Evolutionary conservation across 1,284 basidiomycete species (phyloP).

Genomic region (Puccinia novopanici): DNA sequence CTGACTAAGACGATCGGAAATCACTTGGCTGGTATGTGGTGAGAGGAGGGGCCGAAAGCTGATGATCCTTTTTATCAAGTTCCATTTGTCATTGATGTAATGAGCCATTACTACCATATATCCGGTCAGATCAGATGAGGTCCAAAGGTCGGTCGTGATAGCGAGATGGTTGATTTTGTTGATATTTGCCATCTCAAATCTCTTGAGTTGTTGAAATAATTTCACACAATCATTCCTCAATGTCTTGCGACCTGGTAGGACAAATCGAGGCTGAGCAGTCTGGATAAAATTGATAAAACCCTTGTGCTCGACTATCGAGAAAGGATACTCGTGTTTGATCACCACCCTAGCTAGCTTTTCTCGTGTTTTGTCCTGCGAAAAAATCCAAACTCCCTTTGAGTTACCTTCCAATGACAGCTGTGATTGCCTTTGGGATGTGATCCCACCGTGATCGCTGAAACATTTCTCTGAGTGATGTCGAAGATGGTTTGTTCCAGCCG

Average conservation of each 20-base stretch:
- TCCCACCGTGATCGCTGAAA: not conserved
- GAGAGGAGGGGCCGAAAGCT: constrained; percentile 16
- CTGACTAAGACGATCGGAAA: not conserved
- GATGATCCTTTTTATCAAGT: not conserved
- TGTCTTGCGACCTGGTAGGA: not conserved
- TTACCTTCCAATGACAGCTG: not conserved
- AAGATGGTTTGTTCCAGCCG: constrained; percentile 1
- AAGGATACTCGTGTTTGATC: constrained; percentile 3
- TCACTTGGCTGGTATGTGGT: constrained; percentile 4
- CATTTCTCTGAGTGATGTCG: not conserved
- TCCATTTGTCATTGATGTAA: not conserved
- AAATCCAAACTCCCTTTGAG: not conserved
- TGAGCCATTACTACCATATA: not conserved
- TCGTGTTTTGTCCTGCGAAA: not conserved
- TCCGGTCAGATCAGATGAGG: not conserved
- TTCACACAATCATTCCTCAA: not conserved
- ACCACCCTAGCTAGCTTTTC: not conserved
- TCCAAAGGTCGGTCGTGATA: constrained; percentile 10
- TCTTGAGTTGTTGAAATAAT: not conserved
- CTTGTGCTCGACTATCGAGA: not conserved
- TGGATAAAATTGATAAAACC: constrained; percentile 3
- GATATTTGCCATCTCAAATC: not conserved
- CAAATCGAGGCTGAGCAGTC: not conserved
- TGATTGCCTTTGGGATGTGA: not conserved
- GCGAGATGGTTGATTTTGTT: not conserved